Evolutionary conservation across 176 grass and related monocot species (phyloP).

Genomic region (Raddia guianensis): DNA sequence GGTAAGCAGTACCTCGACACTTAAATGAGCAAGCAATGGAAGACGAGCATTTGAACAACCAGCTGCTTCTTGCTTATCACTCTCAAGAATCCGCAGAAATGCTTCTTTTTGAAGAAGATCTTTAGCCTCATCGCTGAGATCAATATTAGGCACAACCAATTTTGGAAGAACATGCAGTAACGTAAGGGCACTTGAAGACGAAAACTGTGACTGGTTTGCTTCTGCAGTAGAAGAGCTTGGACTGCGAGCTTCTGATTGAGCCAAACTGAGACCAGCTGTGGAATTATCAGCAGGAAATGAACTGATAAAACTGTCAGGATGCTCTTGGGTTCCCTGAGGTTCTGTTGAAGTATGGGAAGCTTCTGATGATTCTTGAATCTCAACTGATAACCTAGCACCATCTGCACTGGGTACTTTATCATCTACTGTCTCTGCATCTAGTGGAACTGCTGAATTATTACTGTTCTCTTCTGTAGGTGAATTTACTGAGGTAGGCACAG

Average conservation of each 20-base stretch:
- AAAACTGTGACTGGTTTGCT: slow-evolving; percentile 60
- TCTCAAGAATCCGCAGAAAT: slow-evolving; percentile 78
- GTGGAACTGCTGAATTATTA: slow-evolving; percentile 48
- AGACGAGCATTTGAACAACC: slow-evolving; percentile 60
- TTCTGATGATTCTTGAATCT: slow-evolving; percentile 76
- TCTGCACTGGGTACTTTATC: slow-evolving; percentile 57
- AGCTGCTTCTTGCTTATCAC: slow-evolving; percentile 73
- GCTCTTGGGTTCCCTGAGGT: slow-evolving; percentile 60
- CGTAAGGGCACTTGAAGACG: slow-evolving; percentile 39
- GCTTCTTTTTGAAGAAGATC: slow-evolving; percentile 83
- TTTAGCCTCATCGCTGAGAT: slow-evolving; percentile 80
- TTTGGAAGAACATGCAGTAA: slow-evolving; percentile 76
- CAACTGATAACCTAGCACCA: slow-evolving; percentile 44
- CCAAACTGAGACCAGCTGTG: slow-evolving; percentile 51
- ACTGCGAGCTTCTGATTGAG: slow-evolving; percentile 65
- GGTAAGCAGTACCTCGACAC: slow-evolving; percentile 78
- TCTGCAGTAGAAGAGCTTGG: slow-evolving; percentile 54
- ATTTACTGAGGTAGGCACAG: slow-evolving; percentile 44
- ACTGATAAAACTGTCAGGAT: slow-evolving; percentile 56
- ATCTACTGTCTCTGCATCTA: slow-evolving; percentile 47
- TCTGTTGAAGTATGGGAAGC: slow-evolving; percentile 72
- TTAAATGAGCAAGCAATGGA: slow-evolving; percentile 81
- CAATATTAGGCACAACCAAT: slow-evolving; percentile 72
- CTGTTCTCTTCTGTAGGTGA: slow-evolving; percentile 45
- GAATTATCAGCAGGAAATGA: slow-evolving; percentile 56